These are phyloP conservation scores for Chalciporus sphaerocephalus DNA, from an alignment of 768 basidiomycete species.

Conservation along the genomic window DNA sequence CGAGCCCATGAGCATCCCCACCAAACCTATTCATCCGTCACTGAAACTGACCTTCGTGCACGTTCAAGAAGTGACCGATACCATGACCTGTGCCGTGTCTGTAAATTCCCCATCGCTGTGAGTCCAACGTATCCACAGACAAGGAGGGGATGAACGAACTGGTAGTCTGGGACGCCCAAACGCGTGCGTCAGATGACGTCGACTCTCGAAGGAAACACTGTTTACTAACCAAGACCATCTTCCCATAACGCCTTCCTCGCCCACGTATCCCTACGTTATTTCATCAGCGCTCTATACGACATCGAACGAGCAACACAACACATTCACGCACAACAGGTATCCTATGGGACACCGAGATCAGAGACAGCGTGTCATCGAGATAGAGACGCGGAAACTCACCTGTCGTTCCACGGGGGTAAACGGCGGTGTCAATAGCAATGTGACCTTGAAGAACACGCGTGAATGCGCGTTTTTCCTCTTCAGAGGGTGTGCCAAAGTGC, in stretches of 20 bases:
- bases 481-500: slow-evolving; percentile 86
- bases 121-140: neutral
- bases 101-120: slow-evolving; percentile 5
- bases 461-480: slow-evolving; percentile 81
- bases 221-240: slow-evolving; percentile 78
- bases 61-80: slow-evolving; percentile 90
- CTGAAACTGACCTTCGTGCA: slow-evolving; percentile 62
- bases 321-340: slow-evolving; percentile 46
- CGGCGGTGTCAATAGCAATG: slow-evolving; percentile 78
- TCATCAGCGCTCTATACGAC: neutral
- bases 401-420: slow-evolving; percentile 80
- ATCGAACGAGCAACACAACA: neutral
- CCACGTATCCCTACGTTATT: slow-evolving; percentile 60
- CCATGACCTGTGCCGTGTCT: slow-evolving; percentile 95
- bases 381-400: slow-evolving; percentile 38
- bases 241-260: slow-evolving; percentile 79
- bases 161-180: too few relatives aligned
- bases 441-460: slow-evolving; percentile 91
- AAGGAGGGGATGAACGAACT: slow-evolving; percentile 32
- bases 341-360: slow-evolving; percentile 33
- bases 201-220: too few relatives aligned
- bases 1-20: slow-evolving; percentile 10
- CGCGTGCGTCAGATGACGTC: too few relatives aligned
- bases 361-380: neutral
- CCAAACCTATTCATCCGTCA: neutral